Conservation (phyloP, 2,329 filamentous ascomycete genomes). For the Pseudogymnoascus sp. region DNA sequence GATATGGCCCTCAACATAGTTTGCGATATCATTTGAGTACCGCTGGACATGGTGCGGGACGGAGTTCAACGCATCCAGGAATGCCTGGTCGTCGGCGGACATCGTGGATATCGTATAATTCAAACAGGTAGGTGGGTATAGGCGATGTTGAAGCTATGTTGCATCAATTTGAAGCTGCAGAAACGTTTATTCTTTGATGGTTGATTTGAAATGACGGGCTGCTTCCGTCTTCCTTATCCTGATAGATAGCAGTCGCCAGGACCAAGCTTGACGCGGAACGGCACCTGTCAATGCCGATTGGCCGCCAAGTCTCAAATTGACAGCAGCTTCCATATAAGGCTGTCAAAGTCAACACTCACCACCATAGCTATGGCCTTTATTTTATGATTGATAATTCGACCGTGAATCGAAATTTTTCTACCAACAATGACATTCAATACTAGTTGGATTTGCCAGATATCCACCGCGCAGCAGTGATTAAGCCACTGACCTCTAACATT, state of each 20-base stretch:
- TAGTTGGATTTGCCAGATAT: background rate
- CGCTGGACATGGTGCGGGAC: conserved; percentile 59
- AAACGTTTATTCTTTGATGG: background rate
- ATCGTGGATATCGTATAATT: conserved; percentile 40
- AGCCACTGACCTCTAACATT: background rate
- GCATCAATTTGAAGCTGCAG: background rate
- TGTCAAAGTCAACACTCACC: background rate
- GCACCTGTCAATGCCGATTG: background rate
- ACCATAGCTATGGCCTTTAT: background rate
- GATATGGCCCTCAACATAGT: conserved; percentile 73
- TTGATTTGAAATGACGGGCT: conserved; percentile 7
- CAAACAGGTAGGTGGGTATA: background rate
- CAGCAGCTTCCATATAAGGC: background rate
- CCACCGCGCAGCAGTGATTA: background rate
- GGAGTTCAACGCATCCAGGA: conserved; percentile 65
- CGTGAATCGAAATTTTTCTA: background rate
- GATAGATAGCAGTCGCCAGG: background rate
- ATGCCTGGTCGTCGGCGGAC: conserved; percentile 72
- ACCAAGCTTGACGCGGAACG: background rate
- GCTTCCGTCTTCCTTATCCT: conserved; percentile 1
- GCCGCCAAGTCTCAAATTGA: background rate
- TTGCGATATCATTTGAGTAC: conserved; percentile 66
- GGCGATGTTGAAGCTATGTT: background rate
- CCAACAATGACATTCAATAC: background rate
- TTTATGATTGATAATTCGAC: background rate